Evolutionary conservation across 2,329 filamentous ascomycete genomes (phyloP), one percentile per base, ranked within the genome.

Genomic region (Pseudocercospora fuligena): DNA sequence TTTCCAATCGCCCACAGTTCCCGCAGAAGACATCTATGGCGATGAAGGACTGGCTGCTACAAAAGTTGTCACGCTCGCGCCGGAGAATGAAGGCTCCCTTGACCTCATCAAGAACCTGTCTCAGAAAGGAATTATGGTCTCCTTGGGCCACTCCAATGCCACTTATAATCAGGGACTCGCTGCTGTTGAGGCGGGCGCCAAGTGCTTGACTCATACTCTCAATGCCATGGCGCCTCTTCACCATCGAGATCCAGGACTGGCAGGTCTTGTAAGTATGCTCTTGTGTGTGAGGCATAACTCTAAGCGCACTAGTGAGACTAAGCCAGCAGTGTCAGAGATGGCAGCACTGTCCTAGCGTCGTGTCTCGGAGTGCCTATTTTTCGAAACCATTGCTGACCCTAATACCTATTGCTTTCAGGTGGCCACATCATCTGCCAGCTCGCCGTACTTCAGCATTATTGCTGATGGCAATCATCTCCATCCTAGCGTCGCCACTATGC

Each of bases 391-490:
- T 31, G 29, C 29, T 31, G 29, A 31, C 29, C 29, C 6, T 31
- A 7, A 8, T 5, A 31, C 29, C 29, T 1, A 8, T 31, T 31
- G 29, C 6, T 8, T 31, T 31, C 29, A 31, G 29, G 29, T 79
- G 61, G 73, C 75, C 7, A 67, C 76, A 71, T 0, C 66, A 5
- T 62, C 64, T 61, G 72, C 57, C 2, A 57, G 62, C 3, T 67
- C 78, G 9, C 83, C 85, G 1, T 87, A 82, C 73, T 87, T 81
- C 75, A 82, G 81, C 23, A 74, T 87, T 54, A 86, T 87, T 27
- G 77, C 85, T 2, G 86, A 87, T 66, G 82, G 82, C 33, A 80
- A 86, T 60, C 86, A 87, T 66, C 74, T 87, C 3, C 84, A 87
- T 69, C 84, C 85, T 0, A 74, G 76, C 16, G 80, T 86, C 0